These are phyloP conservation scores for Amanita subjunquillea DNA, from an alignment of 768 basidiomycete species.

Conservation along the genomic window DNA sequence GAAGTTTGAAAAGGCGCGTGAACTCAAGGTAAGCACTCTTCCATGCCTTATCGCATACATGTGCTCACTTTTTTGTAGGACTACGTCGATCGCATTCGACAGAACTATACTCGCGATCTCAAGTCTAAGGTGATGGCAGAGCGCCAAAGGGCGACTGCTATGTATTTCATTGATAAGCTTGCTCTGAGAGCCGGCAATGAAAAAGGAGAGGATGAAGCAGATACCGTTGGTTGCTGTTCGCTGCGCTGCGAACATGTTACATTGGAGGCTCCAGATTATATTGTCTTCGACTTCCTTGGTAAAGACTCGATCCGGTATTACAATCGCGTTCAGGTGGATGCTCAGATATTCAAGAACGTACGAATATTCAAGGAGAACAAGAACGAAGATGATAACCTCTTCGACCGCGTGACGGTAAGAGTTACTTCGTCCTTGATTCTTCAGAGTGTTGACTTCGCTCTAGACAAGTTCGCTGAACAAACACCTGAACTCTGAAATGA, in stretches of 20 bases:
- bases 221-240: slow-evolving; percentile 98
- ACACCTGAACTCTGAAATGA: slow-evolving; percentile 89
- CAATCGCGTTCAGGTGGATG: slow-evolving; percentile 81
- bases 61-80: slow-evolving; percentile 35
- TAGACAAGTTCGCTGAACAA: slow-evolving; percentile 85
- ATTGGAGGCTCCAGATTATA: slow-evolving; percentile 73
- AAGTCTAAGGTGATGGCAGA: slow-evolving; percentile 89
- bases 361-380: slow-evolving; percentile 95
- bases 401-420: slow-evolving; percentile 90
- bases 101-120: slow-evolving; percentile 78
- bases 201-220: slow-evolving; percentile 98
- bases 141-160: slow-evolving; percentile 94
- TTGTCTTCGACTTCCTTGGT: slow-evolving; percentile 95
- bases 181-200: slow-evolving; percentile 99
- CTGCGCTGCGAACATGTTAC: slow-evolving; percentile 96
- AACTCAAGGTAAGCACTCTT: slow-evolving; percentile 65
- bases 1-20: slow-evolving; percentile 97
- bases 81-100: slow-evolving; percentile 84
- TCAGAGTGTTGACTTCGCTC: slow-evolving; percentile 11
- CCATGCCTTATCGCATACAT: not conserved
- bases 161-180: slow-evolving; percentile 97
- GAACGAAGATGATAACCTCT: slow-evolving; percentile 76
- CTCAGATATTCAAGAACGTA: slow-evolving; percentile 96
- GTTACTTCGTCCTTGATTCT: slow-evolving; percentile 3
- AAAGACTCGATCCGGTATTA: slow-evolving; percentile 99